Percentiles rank a stretch among this genome's conserved stretches.
These are phyloP conservation scores for Bruguiera parviflora DNA, from an alignment of 345 rosid genomes.

Conservation along the genomic window DNA sequence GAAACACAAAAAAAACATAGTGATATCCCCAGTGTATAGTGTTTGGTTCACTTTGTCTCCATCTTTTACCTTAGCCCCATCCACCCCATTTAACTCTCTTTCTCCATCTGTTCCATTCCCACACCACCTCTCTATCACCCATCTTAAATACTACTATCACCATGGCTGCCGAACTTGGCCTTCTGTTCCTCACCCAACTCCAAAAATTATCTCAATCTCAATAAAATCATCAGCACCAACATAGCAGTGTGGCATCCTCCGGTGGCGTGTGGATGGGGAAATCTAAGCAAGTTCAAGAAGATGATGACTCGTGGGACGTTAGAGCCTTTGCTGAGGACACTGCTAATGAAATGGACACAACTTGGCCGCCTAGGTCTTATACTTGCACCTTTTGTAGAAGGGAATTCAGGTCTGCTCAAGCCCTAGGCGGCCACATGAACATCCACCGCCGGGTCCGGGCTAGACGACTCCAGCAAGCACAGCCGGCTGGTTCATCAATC, in stretches of 20 bases:
- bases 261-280: slow-evolving; percentile 61
- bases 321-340: slow-evolving; percentile 87
- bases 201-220: slow-evolving; percentile 29
- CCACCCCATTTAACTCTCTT: slow-evolving; percentile 41
- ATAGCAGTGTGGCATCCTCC: slow-evolving; percentile 1
- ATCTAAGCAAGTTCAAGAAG: slow-evolving; percentile 48
- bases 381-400: slow-evolving; percentile 88
- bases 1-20: slow-evolving; percentile 25
- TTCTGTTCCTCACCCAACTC: slow-evolving; percentile 36
- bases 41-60: slow-evolving; percentile 34
- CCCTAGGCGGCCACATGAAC: slow-evolving; percentile 98
- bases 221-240: slow-evolving; percentile 16
- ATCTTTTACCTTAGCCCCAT: no score
- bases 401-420: slow-evolving; percentile 95
- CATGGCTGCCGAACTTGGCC: slow-evolving; percentile 49
- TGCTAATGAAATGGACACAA: slow-evolving; percentile 61
- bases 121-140: slow-evolving; percentile 17
- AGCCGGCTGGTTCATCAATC: slow-evolving; percentile 12
- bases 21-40: slow-evolving; percentile 25
- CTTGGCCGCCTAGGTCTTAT: slow-evolving; percentile 97
- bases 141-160: slow-evolving; percentile 1
- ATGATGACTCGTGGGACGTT: slow-evolving; percentile 92
- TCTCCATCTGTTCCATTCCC: slow-evolving; percentile 17
- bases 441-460: slow-evolving; percentile 95
- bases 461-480: slow-evolving; percentile 61